phyloP scores from a whole-genome alignment of 192 early-diverging fungal genomes.

The Coemansia reversa region DNA sequence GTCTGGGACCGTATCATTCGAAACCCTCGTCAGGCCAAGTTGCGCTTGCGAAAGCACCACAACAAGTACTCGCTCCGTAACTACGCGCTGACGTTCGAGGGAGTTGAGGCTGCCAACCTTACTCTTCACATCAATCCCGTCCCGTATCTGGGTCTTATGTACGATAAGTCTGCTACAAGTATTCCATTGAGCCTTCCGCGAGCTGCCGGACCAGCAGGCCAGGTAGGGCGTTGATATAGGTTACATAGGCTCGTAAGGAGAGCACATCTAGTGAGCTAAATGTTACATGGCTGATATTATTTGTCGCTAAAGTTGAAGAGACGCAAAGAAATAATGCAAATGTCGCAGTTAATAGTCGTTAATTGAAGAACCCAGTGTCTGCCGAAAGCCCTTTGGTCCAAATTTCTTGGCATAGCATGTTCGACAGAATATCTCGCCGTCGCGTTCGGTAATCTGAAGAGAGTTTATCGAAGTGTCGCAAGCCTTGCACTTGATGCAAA shows the following conservation, averaged over 20 bases:
- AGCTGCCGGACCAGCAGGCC: constrained; percentile 7
- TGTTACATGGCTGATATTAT: not conserved
- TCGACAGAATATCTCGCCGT: constrained; percentile 53
- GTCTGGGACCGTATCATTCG: constrained; percentile 52
- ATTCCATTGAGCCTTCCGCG: constrained; percentile 38
- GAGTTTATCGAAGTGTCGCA: constrained; percentile 40
- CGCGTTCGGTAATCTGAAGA: constrained; percentile 49
- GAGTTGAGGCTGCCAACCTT: constrained; percentile 39
- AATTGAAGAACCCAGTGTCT: constrained; percentile 27
- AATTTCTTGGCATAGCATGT: constrained; percentile 52
- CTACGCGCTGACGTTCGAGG: constrained; percentile 38
- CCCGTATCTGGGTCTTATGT: constrained; percentile 54
- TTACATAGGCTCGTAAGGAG: not conserved
- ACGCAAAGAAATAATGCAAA: not conserved
- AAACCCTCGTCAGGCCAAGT: constrained; percentile 39
- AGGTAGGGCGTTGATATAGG: not conserved
- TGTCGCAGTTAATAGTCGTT: constrained; percentile 25
- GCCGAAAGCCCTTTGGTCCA: constrained; percentile 49
- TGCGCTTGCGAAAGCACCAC: constrained; percentile 46
- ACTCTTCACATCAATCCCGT: constrained; percentile 51
- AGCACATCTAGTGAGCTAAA: not conserved
- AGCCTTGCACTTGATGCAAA: constrained; percentile 47
- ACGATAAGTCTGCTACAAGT: constrained; percentile 39
- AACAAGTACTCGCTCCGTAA: constrained; percentile 53
- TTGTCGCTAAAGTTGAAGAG: not conserved